phyloP scores from a whole-genome alignment of 805 yeast genomes.

The Wickerhamiella kurtzmanii region DNA sequence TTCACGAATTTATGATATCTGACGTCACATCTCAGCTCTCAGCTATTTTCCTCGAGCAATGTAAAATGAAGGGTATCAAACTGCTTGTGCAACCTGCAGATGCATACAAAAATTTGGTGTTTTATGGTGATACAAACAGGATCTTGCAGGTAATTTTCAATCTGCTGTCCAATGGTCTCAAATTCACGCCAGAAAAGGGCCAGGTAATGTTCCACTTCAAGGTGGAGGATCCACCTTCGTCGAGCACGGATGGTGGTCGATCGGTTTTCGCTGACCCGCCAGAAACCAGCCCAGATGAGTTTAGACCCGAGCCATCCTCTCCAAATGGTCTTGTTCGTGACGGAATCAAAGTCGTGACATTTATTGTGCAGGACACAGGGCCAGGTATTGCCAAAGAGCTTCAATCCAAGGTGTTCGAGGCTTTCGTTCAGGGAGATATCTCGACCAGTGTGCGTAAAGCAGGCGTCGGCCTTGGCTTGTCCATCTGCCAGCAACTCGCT shows the following conservation, averaged over 20 bases:
- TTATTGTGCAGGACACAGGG: conserved; percentile 79
- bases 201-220: conserved; percentile 42
- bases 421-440: conserved; percentile 95
- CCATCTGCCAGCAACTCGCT: conserved; percentile 83
- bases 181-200: conserved; percentile 87
- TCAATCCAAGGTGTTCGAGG: conserved; percentile 81
- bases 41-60: conserved; percentile 66
- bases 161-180: conserved; percentile 75
- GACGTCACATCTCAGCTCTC: conserved; percentile 78
- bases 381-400: conserved; percentile 81
- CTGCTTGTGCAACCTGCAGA: conserved; percentile 37
- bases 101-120: conserved; percentile 32
- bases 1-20: conserved; percentile 59
- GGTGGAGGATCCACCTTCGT: background rate
- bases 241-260: background rate
- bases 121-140: conserved; percentile 81
- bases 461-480: conserved; percentile 88
- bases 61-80: conserved; percentile 43
- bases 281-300: background rate
- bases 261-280: background rate
- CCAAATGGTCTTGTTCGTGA: too few relatives aligned
- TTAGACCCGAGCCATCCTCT: background rate
- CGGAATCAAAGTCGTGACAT: conserved; percentile 29
- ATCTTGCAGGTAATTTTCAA: conserved; percentile 89
- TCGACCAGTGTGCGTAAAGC: conserved; percentile 83